phyloP scores from a whole-genome alignment of 495 filamentous ascomycete species.

The Ramalina intermedia region DNA sequence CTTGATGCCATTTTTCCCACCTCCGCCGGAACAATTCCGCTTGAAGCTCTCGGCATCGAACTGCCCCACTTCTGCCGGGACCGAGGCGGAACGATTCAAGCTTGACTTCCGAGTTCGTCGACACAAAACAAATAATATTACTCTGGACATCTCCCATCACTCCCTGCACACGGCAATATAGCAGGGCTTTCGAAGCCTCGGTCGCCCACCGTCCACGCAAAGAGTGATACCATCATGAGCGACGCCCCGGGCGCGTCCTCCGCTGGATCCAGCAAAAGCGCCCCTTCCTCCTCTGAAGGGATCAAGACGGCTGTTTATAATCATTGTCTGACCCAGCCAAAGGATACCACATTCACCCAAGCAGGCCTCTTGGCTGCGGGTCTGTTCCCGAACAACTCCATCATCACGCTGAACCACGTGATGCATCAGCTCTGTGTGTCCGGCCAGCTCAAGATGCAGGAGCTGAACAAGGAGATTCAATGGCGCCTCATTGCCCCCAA shows the following conservation, averaged over 20 bases:
- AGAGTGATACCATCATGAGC: not conserved
- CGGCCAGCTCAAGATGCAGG: constrained; percentile 49
- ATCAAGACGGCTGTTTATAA: constrained; percentile 15
- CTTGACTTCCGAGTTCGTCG: no score
- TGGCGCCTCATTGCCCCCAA: constrained; percentile 42
- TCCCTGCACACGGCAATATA: no score
- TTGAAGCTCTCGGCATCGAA: no score
- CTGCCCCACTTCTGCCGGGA: no score
- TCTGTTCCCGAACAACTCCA: constrained; percentile 44
- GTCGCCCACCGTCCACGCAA: no score
- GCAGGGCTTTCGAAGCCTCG: no score
- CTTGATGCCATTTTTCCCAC: no score
- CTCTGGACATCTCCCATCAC: no score
- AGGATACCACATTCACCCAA: constrained; percentile 47
- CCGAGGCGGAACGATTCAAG: no score
- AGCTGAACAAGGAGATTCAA: constrained; percentile 37
- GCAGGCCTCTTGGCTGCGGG: constrained; percentile 47
- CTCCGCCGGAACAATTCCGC: no score
- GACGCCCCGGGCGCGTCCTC: not conserved
- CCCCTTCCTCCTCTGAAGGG: constrained; percentile 2
- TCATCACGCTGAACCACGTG: constrained; percentile 41
- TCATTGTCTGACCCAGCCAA: constrained; percentile 18
- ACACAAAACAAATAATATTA: no score
- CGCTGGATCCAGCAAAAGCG: not conserved
- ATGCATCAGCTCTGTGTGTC: constrained; percentile 50